Evolutionary conservation across 257 asterid genomes (phyloP).

Genomic region (Jaltomata sinuosa): DNA sequence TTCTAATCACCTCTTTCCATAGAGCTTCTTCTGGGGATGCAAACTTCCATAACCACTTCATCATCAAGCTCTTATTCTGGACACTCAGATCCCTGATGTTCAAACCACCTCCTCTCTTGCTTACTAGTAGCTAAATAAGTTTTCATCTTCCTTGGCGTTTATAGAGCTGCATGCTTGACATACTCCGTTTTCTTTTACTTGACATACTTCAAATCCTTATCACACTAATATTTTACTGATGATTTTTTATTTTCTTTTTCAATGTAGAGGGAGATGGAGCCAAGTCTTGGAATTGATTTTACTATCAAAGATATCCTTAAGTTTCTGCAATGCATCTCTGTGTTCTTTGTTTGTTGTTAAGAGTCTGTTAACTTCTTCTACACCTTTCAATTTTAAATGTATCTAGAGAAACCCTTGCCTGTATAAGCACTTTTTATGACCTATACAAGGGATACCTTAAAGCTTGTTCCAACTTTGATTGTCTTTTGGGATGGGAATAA

Average conservation of each 20-base stretch:
- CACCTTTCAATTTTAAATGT: background rate
- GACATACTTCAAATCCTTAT: background rate
- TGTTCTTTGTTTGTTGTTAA: background rate
- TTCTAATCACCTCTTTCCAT: too few species aligned
- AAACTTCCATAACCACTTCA: too few species aligned
- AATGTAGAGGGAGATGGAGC: conserved; percentile 80
- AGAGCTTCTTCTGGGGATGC: too few species aligned
- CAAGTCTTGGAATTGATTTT: conserved; percentile 84
- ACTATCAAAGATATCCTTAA: conserved; percentile 71
- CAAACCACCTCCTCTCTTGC: too few species aligned
- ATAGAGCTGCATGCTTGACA: background rate
- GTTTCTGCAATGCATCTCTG: background rate
- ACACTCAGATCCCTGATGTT: too few species aligned
- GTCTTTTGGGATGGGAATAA: background rate
- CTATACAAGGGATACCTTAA: background rate
- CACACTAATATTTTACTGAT: background rate
- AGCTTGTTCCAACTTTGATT: background rate
- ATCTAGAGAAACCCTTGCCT: background rate
- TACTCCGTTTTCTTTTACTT: background rate
- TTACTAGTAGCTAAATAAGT: too few species aligned
- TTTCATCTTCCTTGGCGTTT: background rate
- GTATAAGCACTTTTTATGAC: background rate
- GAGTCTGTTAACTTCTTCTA: background rate
- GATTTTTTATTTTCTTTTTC: conserved; percentile 7
- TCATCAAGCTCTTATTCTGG: too few species aligned